Evolutionary conservation across 495 filamentous ascomycete genomes (phyloP), one percentile per base, ranked within the genome.

Genomic region (Pyrenula aspistea): DNA sequence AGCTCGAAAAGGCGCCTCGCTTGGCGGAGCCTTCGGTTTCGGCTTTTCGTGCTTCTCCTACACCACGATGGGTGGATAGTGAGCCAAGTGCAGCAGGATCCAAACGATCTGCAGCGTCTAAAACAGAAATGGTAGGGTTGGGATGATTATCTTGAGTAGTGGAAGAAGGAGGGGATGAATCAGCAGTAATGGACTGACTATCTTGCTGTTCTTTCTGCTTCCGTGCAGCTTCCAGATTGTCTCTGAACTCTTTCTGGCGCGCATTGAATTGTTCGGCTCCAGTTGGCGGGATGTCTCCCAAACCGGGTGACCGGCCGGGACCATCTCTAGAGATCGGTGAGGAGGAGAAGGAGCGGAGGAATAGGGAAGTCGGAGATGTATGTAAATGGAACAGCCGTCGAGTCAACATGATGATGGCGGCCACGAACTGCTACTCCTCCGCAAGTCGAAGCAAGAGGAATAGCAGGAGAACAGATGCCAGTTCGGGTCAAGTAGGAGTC

Each of bases 201-300:
- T 88, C 87, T 87, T 86, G 82, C 77, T 84, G 78, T 78, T 88
- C 83, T 78, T 78, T 81, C 68, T 73, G 75, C 73, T 81, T 86
- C 69, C 88, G 80, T 67, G 82, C 83, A 67, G 83, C 81, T 61
- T 83, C 81, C 56, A 95, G 73, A 71, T 88, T 77, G 69, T 89
- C 84, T 63, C 93, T 85, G 75, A 96, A 98, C 65, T 85, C 79
- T 65, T 84, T 84, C 74, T 95, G 91, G 61, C 83, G 83, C 49
- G 79, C 74, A 66, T 86, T 86, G 79, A 96, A 98, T 31, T 78
- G 73, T 31, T 82, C 74, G 48, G 83, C 84, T 50, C 81, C 79
- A 53, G 84, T 77, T 42, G 83, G 79, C 19, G 83, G 83, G 68
- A 98, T 82, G 73, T 97, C 90, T 63, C 87, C 84, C 22, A 98